Conservation (phyloP, 2,329 filamentous ascomycete species). For the Aotearoamyces nothofagi region DNA sequence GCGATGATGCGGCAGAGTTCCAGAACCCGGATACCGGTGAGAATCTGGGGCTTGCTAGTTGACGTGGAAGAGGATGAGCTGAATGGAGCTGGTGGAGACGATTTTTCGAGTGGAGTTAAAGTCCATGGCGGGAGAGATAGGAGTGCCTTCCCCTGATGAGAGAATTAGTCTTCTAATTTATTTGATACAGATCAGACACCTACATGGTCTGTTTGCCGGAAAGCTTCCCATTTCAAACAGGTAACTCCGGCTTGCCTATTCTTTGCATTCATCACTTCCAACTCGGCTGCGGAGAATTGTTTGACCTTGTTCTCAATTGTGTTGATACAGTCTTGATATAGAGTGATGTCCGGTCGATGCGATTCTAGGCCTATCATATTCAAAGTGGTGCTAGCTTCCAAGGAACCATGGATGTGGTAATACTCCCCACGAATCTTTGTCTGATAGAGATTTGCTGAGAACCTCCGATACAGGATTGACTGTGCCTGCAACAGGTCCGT, state of each 20-base stretch:
- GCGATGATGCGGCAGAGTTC: slow-evolving; percentile 66
- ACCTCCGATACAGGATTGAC: slow-evolving; percentile 1
- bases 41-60: slow-evolving; percentile 4
- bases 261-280: slow-evolving; percentile 41
- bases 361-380: slow-evolving; percentile 55
- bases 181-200: slow-evolving; percentile 6
- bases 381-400: slow-evolving; percentile 55
- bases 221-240: slow-evolving; percentile 43
- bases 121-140: slow-evolving; percentile 26
- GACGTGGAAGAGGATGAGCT: slow-evolving; percentile 15
- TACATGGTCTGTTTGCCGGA: slow-evolving; percentile 39
- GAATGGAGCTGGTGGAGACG: slow-evolving; percentile 25
- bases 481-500: slow-evolving; percentile 1
- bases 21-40: slow-evolving; percentile 51
- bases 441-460: slow-evolving; percentile 10
- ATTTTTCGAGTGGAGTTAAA: slow-evolving; percentile 31
- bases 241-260: slow-evolving; percentile 43
- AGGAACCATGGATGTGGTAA: slow-evolving; percentile 62
- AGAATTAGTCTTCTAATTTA: slow-evolving; percentile 6
- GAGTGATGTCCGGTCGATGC: slow-evolving; percentile 41
- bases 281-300: slow-evolving; percentile 34
- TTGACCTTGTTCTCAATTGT: slow-evolving; percentile 43
- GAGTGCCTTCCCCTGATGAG: slow-evolving; percentile 22
- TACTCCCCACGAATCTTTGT: slow-evolving; percentile 51
- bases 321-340: slow-evolving; percentile 41